phyloP scores from a whole-genome alignment of 345 rosid genomes.

The Streptanthus diversifolius region DNA sequence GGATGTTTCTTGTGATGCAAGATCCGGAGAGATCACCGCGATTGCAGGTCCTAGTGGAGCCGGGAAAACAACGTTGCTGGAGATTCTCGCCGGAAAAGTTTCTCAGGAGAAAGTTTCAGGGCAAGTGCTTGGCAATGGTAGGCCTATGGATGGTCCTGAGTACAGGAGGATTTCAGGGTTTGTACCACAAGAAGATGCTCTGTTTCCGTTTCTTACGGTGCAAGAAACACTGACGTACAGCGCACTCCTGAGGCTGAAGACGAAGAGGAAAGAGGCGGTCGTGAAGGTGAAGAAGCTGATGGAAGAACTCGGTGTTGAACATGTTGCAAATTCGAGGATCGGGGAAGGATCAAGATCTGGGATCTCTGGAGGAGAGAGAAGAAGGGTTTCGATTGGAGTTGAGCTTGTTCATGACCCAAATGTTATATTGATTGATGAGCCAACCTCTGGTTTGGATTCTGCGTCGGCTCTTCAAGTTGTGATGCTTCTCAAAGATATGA shows the following conservation, averaged over 20 bases:
- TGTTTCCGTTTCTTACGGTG: constrained; percentile 81
- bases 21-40: constrained; percentile 62
- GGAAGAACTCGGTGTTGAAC: constrained; percentile 70
- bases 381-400: constrained; percentile 85
- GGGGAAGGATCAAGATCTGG: constrained; percentile 63
- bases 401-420: constrained; percentile 88
- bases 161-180: constrained; percentile 71
- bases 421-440: constrained; percentile 84
- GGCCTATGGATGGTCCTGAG: constrained; percentile 46
- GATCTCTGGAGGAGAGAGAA: constrained; percentile 86
- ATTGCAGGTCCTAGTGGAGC: constrained; percentile 95
- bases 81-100: constrained; percentile 76
- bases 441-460: constrained; percentile 94
- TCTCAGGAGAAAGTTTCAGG: constrained; percentile 44
- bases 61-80: constrained; percentile 82
- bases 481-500: constrained; percentile 64
- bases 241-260: constrained; percentile 71
- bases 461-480: constrained; percentile 76
- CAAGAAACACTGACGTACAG: constrained; percentile 81
- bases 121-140: constrained; percentile 60
- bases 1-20: constrained; percentile 63
- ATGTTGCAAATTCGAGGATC: constrained; percentile 54
- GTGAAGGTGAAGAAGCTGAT: constrained; percentile 54
- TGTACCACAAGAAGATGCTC: constrained; percentile 81
- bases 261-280: constrained; percentile 42